Conservation (phyloP, 371 early-diverging fungal species). For the Conidiobolus incongruus region DNA sequence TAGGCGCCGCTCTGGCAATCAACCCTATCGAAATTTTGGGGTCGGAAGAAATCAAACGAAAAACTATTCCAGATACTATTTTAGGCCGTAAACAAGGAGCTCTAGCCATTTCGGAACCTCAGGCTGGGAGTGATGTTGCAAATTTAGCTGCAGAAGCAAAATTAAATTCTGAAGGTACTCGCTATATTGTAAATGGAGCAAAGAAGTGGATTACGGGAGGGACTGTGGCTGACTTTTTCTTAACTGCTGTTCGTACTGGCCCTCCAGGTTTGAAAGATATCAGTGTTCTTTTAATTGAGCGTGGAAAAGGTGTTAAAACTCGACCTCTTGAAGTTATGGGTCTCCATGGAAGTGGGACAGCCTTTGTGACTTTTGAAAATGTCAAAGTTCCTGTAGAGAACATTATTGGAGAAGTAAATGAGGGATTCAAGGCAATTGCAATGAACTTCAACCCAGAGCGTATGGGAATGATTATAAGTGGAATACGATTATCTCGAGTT, state of each 20-base stretch:
- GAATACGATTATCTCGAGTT: constrained; percentile 65
- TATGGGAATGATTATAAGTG: constrained; percentile 56
- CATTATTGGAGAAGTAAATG: constrained; percentile 64
- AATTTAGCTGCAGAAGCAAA: constrained; percentile 43
- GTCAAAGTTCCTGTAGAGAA: constrained; percentile 66
- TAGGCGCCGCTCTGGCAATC: constrained; percentile 46
- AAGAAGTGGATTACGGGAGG: constrained; percentile 82
- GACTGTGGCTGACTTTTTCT: constrained; percentile 50
- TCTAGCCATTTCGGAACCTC: constrained; percentile 41
- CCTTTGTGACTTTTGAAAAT: constrained; percentile 58
- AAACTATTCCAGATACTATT: constrained; percentile 41
- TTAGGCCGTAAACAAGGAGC: constrained; percentile 55
- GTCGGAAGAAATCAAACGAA: constrained; percentile 32
- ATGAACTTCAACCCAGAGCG: constrained; percentile 59
- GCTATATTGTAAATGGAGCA: constrained; percentile 59
- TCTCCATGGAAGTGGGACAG: constrained; percentile 61
- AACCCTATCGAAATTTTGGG: constrained; percentile 61
- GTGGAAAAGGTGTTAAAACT: constrained; percentile 53
- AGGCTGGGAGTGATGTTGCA: constrained; percentile 59
- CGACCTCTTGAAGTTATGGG: too few species aligned
- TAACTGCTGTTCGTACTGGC: constrained; percentile 46
- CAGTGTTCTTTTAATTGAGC: constrained; percentile 49
- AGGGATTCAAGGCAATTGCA: constrained; percentile 64
- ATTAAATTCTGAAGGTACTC: constrained; percentile 40
- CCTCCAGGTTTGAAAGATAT: constrained; percentile 63